Percentiles rank a stretch among this genome's conserved stretches.
These are phyloP conservation scores for Teratosphaeria pseudoeucalypti DNA, from an alignment of 2,329 filamentous ascomycete genomes.

Conservation along the genomic window DNA sequence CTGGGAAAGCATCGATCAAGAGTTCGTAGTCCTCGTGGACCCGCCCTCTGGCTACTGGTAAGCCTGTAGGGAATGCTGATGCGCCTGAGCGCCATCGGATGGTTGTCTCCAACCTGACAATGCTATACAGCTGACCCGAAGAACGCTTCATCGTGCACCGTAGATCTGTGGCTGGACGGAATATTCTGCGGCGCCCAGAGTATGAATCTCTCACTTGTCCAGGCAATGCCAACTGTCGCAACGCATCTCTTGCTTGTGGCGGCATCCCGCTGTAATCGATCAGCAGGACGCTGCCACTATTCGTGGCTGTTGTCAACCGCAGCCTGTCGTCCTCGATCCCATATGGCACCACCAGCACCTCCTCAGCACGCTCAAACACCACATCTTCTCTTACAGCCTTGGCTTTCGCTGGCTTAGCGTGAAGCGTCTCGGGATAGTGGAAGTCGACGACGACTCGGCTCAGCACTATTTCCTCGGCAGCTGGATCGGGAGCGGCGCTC, in stretches of 20 bases:
- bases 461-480: constrained; percentile 13
- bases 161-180: constrained; percentile 3
- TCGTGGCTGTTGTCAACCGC: constrained; percentile 9
- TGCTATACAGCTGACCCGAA: constrained; percentile 12
- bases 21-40: constrained; percentile 20
- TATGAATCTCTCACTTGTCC: constrained; percentile 6
- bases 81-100: constrained; percentile 21
- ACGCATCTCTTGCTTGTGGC: constrained; percentile 5
- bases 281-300: constrained; percentile 12
- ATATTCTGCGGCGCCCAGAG: not conserved
- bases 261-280: constrained; percentile 13
- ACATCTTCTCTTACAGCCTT: constrained; percentile 11
- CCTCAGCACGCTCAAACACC: constrained; percentile 11
- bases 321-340: constrained; percentile 12
- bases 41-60: constrained; percentile 12
- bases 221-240: constrained; percentile 10
- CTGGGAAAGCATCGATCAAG: constrained; percentile 14
- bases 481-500: not conserved
- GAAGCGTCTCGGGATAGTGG: constrained; percentile 15
- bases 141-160: constrained; percentile 17
- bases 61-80: constrained; percentile 20
- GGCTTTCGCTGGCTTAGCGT: constrained; percentile 1
- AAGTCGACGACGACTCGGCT: constrained; percentile 19
- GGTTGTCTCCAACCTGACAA: constrained; percentile 17
- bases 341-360: constrained; percentile 10